Evolutionary conservation across 768 basidiomycete genomes (phyloP), one percentile per base, ranked within the genome.

Genomic region (Holtermanniella nyarrowii): DNA sequence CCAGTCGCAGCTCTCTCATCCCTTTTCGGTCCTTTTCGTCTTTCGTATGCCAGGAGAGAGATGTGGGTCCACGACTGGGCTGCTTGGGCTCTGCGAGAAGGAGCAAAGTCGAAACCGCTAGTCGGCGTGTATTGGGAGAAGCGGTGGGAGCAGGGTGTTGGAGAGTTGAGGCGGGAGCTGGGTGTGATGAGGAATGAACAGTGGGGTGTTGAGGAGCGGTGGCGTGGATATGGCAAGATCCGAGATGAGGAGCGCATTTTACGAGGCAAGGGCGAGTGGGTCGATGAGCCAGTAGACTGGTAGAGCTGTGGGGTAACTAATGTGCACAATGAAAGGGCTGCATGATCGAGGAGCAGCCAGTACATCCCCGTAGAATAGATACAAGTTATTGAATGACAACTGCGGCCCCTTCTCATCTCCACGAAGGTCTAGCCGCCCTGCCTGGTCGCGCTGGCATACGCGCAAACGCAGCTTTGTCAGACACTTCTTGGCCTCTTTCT

Each of bases 41-140:
- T 97, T 42, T 80, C 69, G 12, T 41, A 68, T 1, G 70, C 72
- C 39, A 78, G 84, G 46, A 74, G 82, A 20, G 67, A 73, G 20
- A 70, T 78, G 24, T 76, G 90, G 40, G 81, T 85, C 69, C 74
- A 76, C 11, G 88, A 95, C 67, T 95, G 86, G 69, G 80, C 90
- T 7, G 85, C 88, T 0, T 97, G 93, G 93, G 91, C 90, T 12
- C 70, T 95, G 54, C 80, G 80, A 58, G 88, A 84, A 53, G 95
- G 91, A 1, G 78, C 81, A 23, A 79, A 76, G 55, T 80, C 85
- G 1, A 77, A 76, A 61, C 85, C 83, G 64, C 70, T 97, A 54
- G 85, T 96, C 48, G 84, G 84, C 1, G 83, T 97, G 1, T 91
- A 91, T 63, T 97, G 95, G 93, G 95, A 97, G 72, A 78, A 88